Evolutionary conservation across 805 yeast species (phyloP).

Genomic region (Spathaspora boniae): DNA sequence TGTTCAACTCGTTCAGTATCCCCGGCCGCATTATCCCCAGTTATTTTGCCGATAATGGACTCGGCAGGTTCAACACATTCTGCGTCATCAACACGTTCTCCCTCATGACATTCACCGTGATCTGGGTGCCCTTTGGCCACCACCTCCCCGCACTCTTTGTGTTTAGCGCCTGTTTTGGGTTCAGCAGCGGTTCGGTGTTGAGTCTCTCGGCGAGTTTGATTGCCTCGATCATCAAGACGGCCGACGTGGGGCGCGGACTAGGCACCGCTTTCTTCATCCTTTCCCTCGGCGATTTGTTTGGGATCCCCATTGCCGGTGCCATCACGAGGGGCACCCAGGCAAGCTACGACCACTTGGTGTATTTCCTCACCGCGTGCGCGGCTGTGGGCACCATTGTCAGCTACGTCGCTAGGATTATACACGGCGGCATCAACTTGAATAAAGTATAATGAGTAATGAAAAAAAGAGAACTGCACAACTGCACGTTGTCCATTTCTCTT

Average conservation of each 20-base stretch:
- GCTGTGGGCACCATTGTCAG: constrained; percentile 20
- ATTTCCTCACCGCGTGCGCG: constrained; percentile 19
- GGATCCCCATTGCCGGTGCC: constrained; percentile 28
- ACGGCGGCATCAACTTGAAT: constrained; percentile 17
- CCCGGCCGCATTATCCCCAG: constrained; percentile 27
- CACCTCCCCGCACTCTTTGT: constrained; percentile 19
- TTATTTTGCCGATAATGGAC: constrained; percentile 20
- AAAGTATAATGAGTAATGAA: constrained; percentile 10
- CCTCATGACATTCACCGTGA: constrained; percentile 16
- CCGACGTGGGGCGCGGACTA: constrained; percentile 22
- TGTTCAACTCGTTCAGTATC: constrained; percentile 23
- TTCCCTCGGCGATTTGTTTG: constrained; percentile 27
- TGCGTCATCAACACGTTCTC: constrained; percentile 16
- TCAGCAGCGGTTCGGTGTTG: constrained; percentile 25
- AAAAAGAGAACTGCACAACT: too few species aligned
- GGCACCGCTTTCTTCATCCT: constrained; percentile 27
- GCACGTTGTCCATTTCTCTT: not conserved
- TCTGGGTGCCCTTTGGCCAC: constrained; percentile 27
- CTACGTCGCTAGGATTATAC: constrained; percentile 17
- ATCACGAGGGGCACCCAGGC: constrained; percentile 14
- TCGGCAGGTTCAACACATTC: constrained; percentile 22
- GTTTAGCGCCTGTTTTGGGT: constrained; percentile 25
- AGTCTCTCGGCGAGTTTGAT: constrained; percentile 23
- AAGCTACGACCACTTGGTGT: constrained; percentile 20
- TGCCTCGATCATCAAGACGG: constrained; percentile 23